These are phyloP conservation scores for Fistulinella prunicolor DNA, from an alignment of 768 basidiomycete species.

Conservation along the genomic window DNA sequence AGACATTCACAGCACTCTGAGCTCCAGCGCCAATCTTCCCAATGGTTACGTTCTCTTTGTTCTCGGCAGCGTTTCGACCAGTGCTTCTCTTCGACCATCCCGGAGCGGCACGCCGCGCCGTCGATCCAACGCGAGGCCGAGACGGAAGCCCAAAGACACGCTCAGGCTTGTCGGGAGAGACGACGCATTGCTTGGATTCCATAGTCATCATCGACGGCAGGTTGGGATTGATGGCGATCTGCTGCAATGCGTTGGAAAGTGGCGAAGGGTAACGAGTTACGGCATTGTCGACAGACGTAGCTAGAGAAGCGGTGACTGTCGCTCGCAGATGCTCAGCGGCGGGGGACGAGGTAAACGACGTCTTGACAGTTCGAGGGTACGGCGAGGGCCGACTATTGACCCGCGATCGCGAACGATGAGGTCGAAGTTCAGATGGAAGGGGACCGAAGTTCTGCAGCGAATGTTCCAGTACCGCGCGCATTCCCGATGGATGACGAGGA, in stretches of 20 bases:
- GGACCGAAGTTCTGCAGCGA: slow-evolving; percentile 70
- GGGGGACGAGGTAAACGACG: slow-evolving; percentile 39
- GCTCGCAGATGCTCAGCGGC: slow-evolving; percentile 36
- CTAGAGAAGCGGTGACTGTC: slow-evolving; percentile 18
- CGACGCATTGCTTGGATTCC: slow-evolving; percentile 34
- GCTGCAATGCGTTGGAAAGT: slow-evolving; percentile 38
- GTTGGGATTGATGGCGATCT: slow-evolving; percentile 43
- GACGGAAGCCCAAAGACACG: slow-evolving; percentile 24
- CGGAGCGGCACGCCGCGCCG: slow-evolving; percentile 52
- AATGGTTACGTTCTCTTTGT: slow-evolving; percentile 47
- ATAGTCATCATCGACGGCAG: slow-evolving; percentile 24
- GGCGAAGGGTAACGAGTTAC: slow-evolving; percentile 15
- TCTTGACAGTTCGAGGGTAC: slow-evolving; percentile 57
- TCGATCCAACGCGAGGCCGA: slow-evolving; percentile 54
- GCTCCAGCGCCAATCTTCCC: slow-evolving; percentile 5
- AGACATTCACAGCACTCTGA: slow-evolving; percentile 15
- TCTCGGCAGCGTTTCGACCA: slow-evolving; percentile 49
- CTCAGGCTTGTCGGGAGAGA: slow-evolving; percentile 30
- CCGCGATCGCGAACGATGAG: slow-evolving; percentile 59
- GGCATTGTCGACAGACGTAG: slow-evolving; percentile 16
- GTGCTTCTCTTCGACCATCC: slow-evolving; percentile 66
- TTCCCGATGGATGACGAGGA: slow-evolving; percentile 58
- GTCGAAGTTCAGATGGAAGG: slow-evolving; percentile 68
- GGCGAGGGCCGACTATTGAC: slow-evolving; percentile 72
- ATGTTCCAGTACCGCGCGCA: slow-evolving; percentile 71